These are phyloP conservation scores for Psilocybe sp. DNA, from an alignment of 768 basidiomycete species.

Conservation along the genomic window DNA sequence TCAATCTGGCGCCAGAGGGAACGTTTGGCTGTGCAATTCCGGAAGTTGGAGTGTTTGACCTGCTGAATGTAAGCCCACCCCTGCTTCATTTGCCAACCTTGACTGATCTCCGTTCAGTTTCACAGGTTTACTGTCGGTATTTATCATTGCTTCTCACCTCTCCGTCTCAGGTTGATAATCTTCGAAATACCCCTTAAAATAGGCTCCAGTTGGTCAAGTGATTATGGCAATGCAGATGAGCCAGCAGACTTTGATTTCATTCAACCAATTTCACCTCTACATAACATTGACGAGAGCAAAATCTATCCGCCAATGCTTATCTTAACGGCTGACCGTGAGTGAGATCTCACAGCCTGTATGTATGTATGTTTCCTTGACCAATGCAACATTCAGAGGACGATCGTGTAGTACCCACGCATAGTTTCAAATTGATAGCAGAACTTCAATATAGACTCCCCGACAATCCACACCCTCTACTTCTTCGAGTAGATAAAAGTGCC, in stretches of 20 bases:
- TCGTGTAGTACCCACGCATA: slow-evolving; percentile 84
- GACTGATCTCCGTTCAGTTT: slow-evolving; percentile 40
- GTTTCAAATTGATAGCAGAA: slow-evolving; percentile 81
- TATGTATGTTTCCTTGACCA: background rate
- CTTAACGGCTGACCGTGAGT: slow-evolving; percentile 81
- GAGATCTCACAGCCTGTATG: background rate
- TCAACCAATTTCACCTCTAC: slow-evolving; percentile 73
- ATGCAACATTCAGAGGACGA: slow-evolving; percentile 58
- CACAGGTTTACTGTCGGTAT: slow-evolving; percentile 73
- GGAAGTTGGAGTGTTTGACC: slow-evolving; percentile 80
- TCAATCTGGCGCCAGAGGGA: slow-evolving; percentile 72
- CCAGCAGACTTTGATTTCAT: slow-evolving; percentile 85
- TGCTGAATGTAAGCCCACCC: slow-evolving; percentile 57
- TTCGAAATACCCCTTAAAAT: slow-evolving; percentile 35
- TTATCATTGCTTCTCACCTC: slow-evolving; percentile 4
- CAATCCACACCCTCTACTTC: slow-evolving; percentile 70
- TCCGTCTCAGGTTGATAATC: background rate
- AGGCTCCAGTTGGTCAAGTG: slow-evolving; percentile 64
- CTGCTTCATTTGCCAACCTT: slow-evolving; percentile 3
- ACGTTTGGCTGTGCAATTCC: slow-evolving; percentile 78
- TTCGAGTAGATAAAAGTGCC: slow-evolving; percentile 77
- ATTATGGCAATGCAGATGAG: slow-evolving; percentile 75
- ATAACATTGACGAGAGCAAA: slow-evolving; percentile 66
- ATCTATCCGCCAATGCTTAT: slow-evolving; percentile 68
- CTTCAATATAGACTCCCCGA: slow-evolving; percentile 62